Evolutionary conservation across 352 stramenopile species (phyloP), one percentile per base, ranked within the genome.

Genomic region (Sclerospora graminicola): DNA sequence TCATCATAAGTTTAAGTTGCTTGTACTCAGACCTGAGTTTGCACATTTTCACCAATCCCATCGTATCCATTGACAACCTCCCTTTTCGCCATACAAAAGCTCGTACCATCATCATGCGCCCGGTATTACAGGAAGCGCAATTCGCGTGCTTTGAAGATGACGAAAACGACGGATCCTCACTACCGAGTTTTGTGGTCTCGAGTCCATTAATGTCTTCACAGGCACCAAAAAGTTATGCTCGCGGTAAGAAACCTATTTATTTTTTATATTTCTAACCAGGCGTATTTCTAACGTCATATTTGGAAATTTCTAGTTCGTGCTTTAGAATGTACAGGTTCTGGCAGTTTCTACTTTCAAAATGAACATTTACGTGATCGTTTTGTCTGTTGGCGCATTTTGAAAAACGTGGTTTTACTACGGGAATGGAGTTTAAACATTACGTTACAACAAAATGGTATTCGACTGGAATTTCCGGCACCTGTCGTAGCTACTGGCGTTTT

Each of bases 141-240:
- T 84, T 84, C 54, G 72, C 75, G 54, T 76, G 65, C 57, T 84
- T 87, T 41, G 75, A 87, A 35, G 69, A 82, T 52, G 65, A 68
- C 10, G 66, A 81, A 30, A 47, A 58, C 38, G 43, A 54, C 10
- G 41, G 33, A 5, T 40, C 45, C 7, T 37, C 34, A 5, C 36
- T 67, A 8, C 57, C 57, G 4, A 66, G 37, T 19, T 70, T 77
- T 29, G 41, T 48, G 5, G 47, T 82, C 9, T 45, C 57, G 23
- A 58, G 57, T 27, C 66, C 69, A 15, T 46, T 48, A 1, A 45
- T 57, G 18, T 60, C 49, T 24, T 60, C 51, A 5, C 68, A 74
- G 38, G 66, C 74, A 10, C 57, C 51, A 40, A 82, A 78, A 39
- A 84, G 66, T 42, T 76, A 80, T 20, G 64, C 74, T 4, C 46